Base-by-base conservation (phyloP, 2,329 filamentous ascomycete species). In the Clarireedia sp. region DNA sequence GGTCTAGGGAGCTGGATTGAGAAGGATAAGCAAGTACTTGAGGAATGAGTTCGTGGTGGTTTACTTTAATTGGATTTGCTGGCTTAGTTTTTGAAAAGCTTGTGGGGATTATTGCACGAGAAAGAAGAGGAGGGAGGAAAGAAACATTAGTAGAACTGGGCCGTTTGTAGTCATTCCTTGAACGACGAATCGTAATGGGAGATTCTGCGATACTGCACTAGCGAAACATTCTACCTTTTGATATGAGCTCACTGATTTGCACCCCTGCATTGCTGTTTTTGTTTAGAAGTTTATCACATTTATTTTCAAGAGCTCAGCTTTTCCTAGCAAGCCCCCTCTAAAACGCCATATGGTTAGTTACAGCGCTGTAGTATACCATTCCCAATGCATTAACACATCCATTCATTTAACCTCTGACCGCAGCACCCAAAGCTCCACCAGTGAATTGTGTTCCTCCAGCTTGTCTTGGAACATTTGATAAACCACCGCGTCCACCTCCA, bases 391-490 rank as follows among this genome's bases (percentile, higher is more conserved):
- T 60, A 62, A 60, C 56, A 61, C 57, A 53, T 58, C 41, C 41
- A 59, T 62, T 38, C 52, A 44, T 60, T 63, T 77, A 85, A 70
- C 79, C 80, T 65, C 82, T 75, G 60, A 86, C 81, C 53, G 81
- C 82, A 63, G 80, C 81, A 65, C 87, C 87, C 71, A 92, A 74
- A 59, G 87, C 88, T 72, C 88, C 88, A 60, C 88, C 88, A 14
- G 87, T 90, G 73, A 91, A 92, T 69, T 89, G 86, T 61, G 86
- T 87, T 65, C 87, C 87, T 59, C 85, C 82, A 62, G 83, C 81
- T 69, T 86, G 83, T 71, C 83, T 77, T 69, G 82, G 85, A 19
- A 76, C 70, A 70, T 81, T 80, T 59, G 79, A 81, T 58, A 79
- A 78, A 47, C 72, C 70, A 60, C 82, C 75, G 53, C 85, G 85